Percentiles rank a stretch among this genome's conserved stretches.
Conservation (phyloP, 1,284 basidiomycete species). For the Flammula alnicola region DNA sequence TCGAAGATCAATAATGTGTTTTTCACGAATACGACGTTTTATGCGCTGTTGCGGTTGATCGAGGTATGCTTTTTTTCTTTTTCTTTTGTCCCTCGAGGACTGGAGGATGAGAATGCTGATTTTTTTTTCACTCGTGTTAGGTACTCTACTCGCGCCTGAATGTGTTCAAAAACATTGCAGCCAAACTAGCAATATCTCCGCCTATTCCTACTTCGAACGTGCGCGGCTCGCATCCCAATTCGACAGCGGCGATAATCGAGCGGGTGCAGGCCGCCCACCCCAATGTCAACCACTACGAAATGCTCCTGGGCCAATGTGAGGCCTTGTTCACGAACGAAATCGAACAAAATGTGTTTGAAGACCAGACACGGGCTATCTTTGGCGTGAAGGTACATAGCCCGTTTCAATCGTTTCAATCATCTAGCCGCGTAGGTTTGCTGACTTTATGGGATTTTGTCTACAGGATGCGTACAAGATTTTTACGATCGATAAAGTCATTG, state of each 20-base stretch:
- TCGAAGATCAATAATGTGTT: conserved; percentile 64
- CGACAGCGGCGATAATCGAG: neutral
- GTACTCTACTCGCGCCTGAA: conserved; percentile 86
- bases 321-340: conserved; percentile 92
- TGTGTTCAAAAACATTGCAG: conserved; percentile 75
- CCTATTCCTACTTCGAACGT: conserved; percentile 9
- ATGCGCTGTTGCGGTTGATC: conserved; percentile 82
- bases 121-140: conserved; percentile 43
- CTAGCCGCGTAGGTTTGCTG: no score
- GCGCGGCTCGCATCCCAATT: conserved; percentile 12
- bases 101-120: conserved; percentile 1
- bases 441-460: neutral
- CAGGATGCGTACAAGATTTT: conserved; percentile 85
- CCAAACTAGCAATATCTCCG: conserved; percentile 46
- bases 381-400: conserved; percentile 65
- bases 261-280: conserved; percentile 12
- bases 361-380: conserved; percentile 90
- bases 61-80: conserved; percentile 56
- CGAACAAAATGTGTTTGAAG: conserved; percentile 88
- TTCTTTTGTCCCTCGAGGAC: conserved; percentile 26
- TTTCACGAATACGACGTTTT: conserved; percentile 91
- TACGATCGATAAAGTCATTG: conserved; percentile 92
- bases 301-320: conserved; percentile 88
- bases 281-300: conserved; percentile 71
- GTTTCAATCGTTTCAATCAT: neutral